Evolutionary conservation across 345 rosid genomes (phyloP), one percentile per base, ranked within the genome.

Genomic region (Lepidium sativum): DNA sequence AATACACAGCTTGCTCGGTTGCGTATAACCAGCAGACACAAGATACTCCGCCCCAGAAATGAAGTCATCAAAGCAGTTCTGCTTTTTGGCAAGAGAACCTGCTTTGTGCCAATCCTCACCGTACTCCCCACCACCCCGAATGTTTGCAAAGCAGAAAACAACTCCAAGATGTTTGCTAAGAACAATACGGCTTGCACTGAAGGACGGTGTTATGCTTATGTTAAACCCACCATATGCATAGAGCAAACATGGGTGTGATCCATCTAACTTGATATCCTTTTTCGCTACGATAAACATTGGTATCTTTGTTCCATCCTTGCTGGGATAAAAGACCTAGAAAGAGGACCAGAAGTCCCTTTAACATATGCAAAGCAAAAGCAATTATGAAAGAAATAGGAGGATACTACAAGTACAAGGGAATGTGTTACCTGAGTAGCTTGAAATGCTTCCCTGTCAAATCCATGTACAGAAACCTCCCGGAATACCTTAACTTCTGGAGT

Each of bases 101-200:
- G 87, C 95, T 75, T 87, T 84, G 73, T 94, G 96, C 97, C 99
- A 90, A 78, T 87, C 96, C 80, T 94, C 94, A 31, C 97, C 99
- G 37, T 94, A 90, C 75, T 90, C 99, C 47, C 97, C 99, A 35
- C 99, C 99, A 37, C 99, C 99, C 2, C 97, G 95, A 27, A 90
- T 81, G 64, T 87, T 92, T 54, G 95, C 96, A 54, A 90, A 59
- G 80, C 96, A 90, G 72, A 56, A 79, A 47, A 92, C 84, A 66
- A 75, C 87, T 56, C 96, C 97, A 6, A 92, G 79, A 77, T 92
- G 84, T 63, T 82, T 84, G 34, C 77, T 69, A 12, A 87, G 95
- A 6, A 83, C 77, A 11, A 77, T 79, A 2, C 97, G 95, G 69
- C 79, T 69, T 13, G 81, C 82, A 67, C 81, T 83, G 54, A 94